A percentile compares a stretch with the other conserved stretches of the same genome.
These are phyloP conservation scores for Pisolithus thermaeus DNA, from an alignment of 1,284 basidiomycete genomes.

Conservation along the genomic window DNA sequence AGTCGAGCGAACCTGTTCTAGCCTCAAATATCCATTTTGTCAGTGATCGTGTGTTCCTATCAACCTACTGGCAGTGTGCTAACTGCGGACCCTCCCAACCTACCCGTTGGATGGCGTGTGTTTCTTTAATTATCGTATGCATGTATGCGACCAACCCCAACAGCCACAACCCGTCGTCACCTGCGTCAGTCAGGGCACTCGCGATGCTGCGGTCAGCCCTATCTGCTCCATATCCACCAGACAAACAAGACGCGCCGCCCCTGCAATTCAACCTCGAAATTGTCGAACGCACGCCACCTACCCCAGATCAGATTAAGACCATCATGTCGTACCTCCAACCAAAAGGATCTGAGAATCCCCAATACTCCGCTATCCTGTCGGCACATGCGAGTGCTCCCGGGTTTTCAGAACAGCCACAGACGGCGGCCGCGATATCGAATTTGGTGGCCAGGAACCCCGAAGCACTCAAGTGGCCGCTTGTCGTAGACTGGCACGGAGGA, in stretches of 20 bases:
- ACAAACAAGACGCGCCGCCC: constrained; percentile 39
- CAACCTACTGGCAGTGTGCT: constrained; percentile 5
- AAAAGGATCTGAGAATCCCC: constrained; percentile 21
- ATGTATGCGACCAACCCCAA: background rate
- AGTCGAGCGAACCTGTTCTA: constrained; percentile 17
- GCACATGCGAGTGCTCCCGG: constrained; percentile 18
- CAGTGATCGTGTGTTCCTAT: constrained; percentile 19
- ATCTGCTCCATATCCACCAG: constrained; percentile 54
- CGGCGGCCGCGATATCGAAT: constrained; percentile 40
- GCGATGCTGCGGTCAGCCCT: constrained; percentile 51
- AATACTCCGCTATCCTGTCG: constrained; percentile 35
- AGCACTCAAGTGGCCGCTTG: constrained; percentile 68
- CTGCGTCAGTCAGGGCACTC: constrained; percentile 56
- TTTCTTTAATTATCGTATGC: no score
- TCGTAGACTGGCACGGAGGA: constrained; percentile 74
- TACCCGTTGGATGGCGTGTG: no score
- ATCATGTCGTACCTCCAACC: constrained; percentile 58
- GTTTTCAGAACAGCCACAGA: constrained; percentile 33
- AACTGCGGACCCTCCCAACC: constrained; percentile 2
- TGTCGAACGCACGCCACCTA: constrained; percentile 58
- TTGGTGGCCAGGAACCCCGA: constrained; percentile 51
- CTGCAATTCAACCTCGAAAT: constrained; percentile 68
- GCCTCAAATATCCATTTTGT: constrained; percentile 69
- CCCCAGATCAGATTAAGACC: constrained; percentile 57
- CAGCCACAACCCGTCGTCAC: constrained; percentile 61